Evolutionary conservation across 1,284 basidiomycete genomes (phyloP).

Genomic region (Termitomyces sp.): DNA sequence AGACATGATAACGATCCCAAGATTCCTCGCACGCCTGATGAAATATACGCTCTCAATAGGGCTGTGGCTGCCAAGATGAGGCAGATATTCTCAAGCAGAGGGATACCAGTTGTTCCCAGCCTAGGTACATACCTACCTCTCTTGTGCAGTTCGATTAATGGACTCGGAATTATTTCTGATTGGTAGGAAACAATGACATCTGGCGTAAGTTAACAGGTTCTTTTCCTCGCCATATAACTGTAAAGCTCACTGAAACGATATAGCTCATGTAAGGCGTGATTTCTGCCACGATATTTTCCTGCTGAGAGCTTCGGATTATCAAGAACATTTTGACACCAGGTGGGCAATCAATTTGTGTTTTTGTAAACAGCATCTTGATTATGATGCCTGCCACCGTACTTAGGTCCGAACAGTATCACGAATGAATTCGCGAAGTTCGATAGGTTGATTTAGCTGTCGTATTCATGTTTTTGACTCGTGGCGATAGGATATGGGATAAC

Average conservation of each 20-base stretch:
- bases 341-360: conserved; percentile 20
- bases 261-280: conserved; percentile 54
- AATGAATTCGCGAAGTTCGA: conserved; percentile 68
- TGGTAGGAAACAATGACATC: conserved; percentile 79
- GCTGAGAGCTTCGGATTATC: conserved; percentile 6
- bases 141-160: background rate
- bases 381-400: conserved; percentile 15
- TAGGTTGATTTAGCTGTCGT: conserved; percentile 10
- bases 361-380: background rate
- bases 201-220: conserved; percentile 59
- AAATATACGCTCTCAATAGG: conserved; percentile 79
- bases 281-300: conserved; percentile 8
- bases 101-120: conserved; percentile 81
- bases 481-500: conserved; percentile 69
- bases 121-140: conserved; percentile 48
- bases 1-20: conserved; percentile 88
- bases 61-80: conserved; percentile 69
- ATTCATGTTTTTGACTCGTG: conserved; percentile 12
- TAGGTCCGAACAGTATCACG: conserved; percentile 79
- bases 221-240: conserved; percentile 6
- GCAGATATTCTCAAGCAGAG: conserved; percentile 58
- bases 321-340: conserved; percentile 69
- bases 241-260: conserved; percentile 15
- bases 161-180: conserved; percentile 3
- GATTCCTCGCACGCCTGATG: conserved; percentile 73